Percentiles rank a stretch among this genome's conserved stretches.
phyloP scores from a whole-genome alignment of 257 asterid genomes.

The Solanum chiquidenum region DNA sequence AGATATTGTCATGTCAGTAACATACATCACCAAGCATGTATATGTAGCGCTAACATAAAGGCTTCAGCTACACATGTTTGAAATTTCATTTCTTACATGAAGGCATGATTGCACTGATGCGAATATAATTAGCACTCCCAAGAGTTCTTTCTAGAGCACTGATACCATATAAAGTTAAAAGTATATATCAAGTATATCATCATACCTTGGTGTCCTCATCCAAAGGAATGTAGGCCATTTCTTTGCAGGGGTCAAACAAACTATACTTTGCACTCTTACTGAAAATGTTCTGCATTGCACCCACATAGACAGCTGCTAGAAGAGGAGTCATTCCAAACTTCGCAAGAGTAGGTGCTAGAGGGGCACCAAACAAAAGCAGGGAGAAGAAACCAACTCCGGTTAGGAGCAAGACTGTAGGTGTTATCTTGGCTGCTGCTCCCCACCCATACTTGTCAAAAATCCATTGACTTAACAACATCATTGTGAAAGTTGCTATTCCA shows the following conservation, averaged over 20 bases:
- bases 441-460: constrained; percentile 81
- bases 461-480: constrained; percentile 99
- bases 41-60: neutral
- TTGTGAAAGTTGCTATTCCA: constrained; percentile 84
- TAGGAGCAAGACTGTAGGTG: constrained; percentile 86
- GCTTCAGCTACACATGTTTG: neutral
- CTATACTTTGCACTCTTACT: constrained; percentile 98
- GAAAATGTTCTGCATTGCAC: constrained; percentile 94
- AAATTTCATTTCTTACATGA: neutral
- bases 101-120: neutral
- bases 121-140: neutral
- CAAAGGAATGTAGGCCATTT: constrained; percentile 97
- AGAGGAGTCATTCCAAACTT: constrained; percentile 86
- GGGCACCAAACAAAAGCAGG: constrained; percentile 68
- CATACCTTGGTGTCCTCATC: constrained; percentile 97
- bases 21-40: neutral
- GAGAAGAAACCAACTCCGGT: constrained; percentile 96
- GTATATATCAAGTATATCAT: neutral
- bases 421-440: constrained; percentile 94
- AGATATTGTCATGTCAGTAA: neutral
- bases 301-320: constrained; percentile 92
- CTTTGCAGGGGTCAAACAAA: constrained; percentile 97
- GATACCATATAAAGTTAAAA: neutral
- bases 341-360: constrained; percentile 73
- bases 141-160: neutral